These are phyloP conservation scores for Fusarium mexicanum DNA, from an alignment of 2,329 filamentous ascomycete genomes.

Conservation along the genomic window DNA sequence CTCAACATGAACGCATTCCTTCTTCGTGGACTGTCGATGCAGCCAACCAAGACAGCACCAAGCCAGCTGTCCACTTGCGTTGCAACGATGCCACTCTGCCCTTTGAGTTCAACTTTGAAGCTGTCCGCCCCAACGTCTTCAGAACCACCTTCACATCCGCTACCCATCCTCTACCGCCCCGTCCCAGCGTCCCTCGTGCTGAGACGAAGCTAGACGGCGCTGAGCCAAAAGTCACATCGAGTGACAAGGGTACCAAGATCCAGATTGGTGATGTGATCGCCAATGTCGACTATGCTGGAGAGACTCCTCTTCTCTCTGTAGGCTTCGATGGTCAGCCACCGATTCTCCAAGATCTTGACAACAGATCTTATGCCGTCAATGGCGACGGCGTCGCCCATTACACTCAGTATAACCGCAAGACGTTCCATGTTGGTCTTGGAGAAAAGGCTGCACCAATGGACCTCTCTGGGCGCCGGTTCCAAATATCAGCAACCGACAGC, in stretches of 20 bases:
- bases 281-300: slow-evolving; percentile 65
- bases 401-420: slow-evolving; percentile 67
- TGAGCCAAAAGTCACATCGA: slow-evolving; percentile 46
- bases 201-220: slow-evolving; percentile 44
- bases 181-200: slow-evolving; percentile 66
- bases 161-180: slow-evolving; percentile 71
- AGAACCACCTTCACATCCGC: slow-evolving; percentile 72
- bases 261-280: slow-evolving; percentile 60
- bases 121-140: slow-evolving; percentile 70
- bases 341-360: slow-evolving; percentile 69
- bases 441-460: slow-evolving; percentile 81
- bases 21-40: slow-evolving; percentile 38
- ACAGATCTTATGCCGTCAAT: slow-evolving; percentile 73
- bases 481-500: slow-evolving; percentile 74
- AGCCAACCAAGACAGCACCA: slow-evolving; percentile 45
- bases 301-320: slow-evolving; percentile 66
- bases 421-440: slow-evolving; percentile 75
- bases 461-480: slow-evolving; percentile 72
- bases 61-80: slow-evolving; percentile 34
- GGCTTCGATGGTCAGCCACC: slow-evolving; percentile 59
- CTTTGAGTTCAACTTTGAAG: slow-evolving; percentile 71
- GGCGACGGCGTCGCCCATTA: slow-evolving; percentile 72
- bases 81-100: slow-evolving; percentile 44
- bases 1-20: slow-evolving; percentile 46
- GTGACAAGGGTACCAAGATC: slow-evolving; percentile 53